A percentile compares a stretch with the other conserved stretches of the same genome.
Evolutionary conservation across 75 land plant genomes (phyloP).

Genomic region (Sequoia sempervirens): DNA sequence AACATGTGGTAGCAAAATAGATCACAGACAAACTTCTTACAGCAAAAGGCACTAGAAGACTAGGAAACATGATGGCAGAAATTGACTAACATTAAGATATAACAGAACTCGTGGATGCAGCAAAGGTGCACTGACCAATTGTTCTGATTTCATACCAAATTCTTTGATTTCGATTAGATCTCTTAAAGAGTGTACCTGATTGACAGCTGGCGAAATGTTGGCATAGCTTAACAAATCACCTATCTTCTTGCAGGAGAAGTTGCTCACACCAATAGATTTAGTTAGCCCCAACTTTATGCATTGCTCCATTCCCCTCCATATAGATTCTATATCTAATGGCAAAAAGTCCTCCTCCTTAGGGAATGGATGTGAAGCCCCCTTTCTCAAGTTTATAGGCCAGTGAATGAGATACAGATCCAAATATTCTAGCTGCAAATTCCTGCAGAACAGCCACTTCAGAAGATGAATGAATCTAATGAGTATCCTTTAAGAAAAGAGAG

Average conservation of each 20-base stretch:
- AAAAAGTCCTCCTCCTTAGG: constrained; percentile 13
- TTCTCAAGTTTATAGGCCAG: constrained; percentile 55
- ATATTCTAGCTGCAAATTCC: constrained; percentile 60
- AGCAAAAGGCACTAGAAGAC: not conserved
- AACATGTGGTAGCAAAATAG: not conserved
- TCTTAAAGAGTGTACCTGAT: constrained; percentile 36
- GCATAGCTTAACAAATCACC: constrained; percentile 28
- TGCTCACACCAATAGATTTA: constrained; percentile 70
- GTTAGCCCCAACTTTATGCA: constrained; percentile 33
- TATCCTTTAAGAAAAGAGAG: not conserved
- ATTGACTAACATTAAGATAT: not conserved
- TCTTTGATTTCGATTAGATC: not conserved
- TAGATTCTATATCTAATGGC: constrained; percentile 43
- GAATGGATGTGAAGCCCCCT: not conserved
- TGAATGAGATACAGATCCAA: constrained; percentile 81
- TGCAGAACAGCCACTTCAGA: constrained; percentile 14
- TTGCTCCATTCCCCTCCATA: constrained; percentile 66
- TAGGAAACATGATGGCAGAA: not conserved
- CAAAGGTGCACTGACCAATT: not conserved
- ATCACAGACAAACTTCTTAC: not conserved
- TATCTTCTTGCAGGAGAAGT: constrained; percentile 63
- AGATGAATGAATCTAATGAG: constrained; percentile 14
- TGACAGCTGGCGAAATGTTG: constrained; percentile 54
- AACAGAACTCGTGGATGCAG: not conserved
- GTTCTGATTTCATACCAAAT: not conserved